A percentile compares a stretch with the other conserved stretches of the same genome.
phyloP scores from a whole-genome alignment of 192 early-diverging fungal genomes.

The Geranomyces variabilis region DNA sequence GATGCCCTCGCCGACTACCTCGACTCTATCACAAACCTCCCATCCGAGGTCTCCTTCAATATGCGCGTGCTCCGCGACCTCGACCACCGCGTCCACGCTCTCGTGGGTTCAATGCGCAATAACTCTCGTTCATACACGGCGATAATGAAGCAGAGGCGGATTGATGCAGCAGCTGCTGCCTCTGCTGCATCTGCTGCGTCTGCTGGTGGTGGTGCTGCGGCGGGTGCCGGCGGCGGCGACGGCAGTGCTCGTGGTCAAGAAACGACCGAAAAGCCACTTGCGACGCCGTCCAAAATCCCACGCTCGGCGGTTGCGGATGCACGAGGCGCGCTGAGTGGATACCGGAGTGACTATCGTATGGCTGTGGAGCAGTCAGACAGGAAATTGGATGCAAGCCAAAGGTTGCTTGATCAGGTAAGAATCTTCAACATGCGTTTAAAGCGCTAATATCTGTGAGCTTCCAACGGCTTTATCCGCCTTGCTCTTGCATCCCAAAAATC shows the following conservation, averaged over 20 bases:
- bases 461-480: too few relatives aligned
- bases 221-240: background rate
- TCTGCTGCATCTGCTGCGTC: too few relatives aligned
- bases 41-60: constrained; percentile 33
- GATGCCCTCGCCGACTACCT: too few relatives aligned
- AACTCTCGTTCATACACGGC: constrained; percentile 27
- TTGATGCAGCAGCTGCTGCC: background rate
- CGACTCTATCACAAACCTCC: constrained; percentile 20
- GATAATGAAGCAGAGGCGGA: constrained; percentile 27
- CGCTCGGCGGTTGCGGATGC: constrained; percentile 22
- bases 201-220: too few relatives aligned
- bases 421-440: too few relatives aligned
- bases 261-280: too few relatives aligned
- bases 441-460: too few relatives aligned
- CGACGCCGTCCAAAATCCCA: too few relatives aligned
- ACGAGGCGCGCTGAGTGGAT: constrained; percentile 25
- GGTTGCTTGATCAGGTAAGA: constrained; percentile 16
- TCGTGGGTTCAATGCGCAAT: constrained; percentile 31
- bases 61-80: constrained; percentile 29
- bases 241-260: too few relatives aligned
- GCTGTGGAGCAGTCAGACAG: constrained; percentile 18
- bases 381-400: constrained; percentile 29
- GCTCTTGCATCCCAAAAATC: too few relatives aligned
- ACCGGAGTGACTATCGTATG: constrained; percentile 24
- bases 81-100: constrained; percentile 22